phyloP scores from a whole-genome alignment of 1,139 yeast species.

The Suhomyces terraborum region DNA sequence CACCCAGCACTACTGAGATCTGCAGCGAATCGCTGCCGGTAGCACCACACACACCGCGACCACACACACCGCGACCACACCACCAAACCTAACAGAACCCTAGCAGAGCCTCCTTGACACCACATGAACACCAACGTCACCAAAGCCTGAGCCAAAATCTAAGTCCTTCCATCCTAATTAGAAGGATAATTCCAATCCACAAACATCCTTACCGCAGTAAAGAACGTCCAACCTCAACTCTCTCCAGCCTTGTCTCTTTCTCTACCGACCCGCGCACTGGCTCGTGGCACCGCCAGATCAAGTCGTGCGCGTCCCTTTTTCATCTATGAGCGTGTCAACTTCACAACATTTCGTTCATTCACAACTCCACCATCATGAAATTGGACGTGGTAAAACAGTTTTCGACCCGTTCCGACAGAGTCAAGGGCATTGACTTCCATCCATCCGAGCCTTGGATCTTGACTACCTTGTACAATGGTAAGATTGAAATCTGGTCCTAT shows the following conservation, averaged over 20 bases:
- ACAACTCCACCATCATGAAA: constrained; percentile 32
- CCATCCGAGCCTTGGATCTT: constrained; percentile 97
- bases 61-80: too few relatives aligned
- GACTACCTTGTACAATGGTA: constrained; percentile 82
- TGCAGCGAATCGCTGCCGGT: too few relatives aligned
- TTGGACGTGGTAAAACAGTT: constrained; percentile 68
- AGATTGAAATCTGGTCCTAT: constrained; percentile 89
- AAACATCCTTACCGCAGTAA: too few relatives aligned
- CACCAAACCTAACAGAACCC: too few relatives aligned
- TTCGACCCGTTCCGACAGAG: constrained; percentile 90
- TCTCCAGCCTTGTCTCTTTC: background rate
- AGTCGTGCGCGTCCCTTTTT: constrained; percentile 5
- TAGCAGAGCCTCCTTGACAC: too few relatives aligned
- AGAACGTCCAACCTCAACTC: too few relatives aligned
- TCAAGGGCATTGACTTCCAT: constrained; percentile 96
- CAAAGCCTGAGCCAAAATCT: too few relatives aligned
- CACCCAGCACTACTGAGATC: too few relatives aligned
- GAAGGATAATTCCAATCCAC: too few relatives aligned
- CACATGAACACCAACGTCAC: too few relatives aligned
- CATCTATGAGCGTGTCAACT: constrained; percentile 12
- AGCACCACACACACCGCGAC: too few relatives aligned
- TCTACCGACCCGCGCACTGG: background rate
- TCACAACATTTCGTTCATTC: constrained; percentile 9
- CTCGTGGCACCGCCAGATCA: background rate
- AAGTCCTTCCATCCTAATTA: too few relatives aligned